Percentiles rank a stretch among this genome's conserved stretches.
These are phyloP conservation scores for Bruguiera gymnorhiza DNA, from an alignment of 345 rosid genomes.

Conservation along the genomic window DNA sequence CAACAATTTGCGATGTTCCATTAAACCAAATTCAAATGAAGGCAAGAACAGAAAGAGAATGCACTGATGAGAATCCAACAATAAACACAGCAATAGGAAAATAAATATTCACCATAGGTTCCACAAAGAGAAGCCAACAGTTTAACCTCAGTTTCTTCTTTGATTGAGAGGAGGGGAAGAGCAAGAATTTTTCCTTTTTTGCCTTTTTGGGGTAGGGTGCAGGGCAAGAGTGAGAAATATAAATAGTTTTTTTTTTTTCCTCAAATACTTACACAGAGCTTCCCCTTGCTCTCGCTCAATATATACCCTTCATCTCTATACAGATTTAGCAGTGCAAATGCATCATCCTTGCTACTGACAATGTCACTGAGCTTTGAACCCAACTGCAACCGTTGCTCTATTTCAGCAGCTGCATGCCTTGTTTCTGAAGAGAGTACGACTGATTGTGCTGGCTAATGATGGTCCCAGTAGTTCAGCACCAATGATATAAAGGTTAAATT, in stretches of 20 bases:
- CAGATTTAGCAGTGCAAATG: conserved; percentile 54
- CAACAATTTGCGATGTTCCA: background rate
- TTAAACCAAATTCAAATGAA: too few relatives aligned
- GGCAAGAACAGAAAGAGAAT: too few relatives aligned
- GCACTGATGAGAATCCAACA: too few relatives aligned
- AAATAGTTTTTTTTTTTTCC: background rate
- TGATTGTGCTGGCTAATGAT: conserved; percentile 36
- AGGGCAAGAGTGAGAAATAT: background rate
- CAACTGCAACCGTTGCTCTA: conserved; percentile 60
- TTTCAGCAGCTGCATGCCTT: conserved; percentile 73
- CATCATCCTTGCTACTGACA: conserved; percentile 69
- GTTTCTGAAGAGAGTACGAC: conserved; percentile 58
- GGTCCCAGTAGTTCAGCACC: background rate
- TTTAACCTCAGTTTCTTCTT: too few relatives aligned
- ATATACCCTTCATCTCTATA: conserved; percentile 79
- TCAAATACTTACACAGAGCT: conserved; percentile 55
- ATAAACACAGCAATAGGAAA: too few relatives aligned
- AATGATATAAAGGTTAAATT: too few relatives aligned
- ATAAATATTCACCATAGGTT: too few relatives aligned
- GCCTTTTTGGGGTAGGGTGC: too few relatives aligned
- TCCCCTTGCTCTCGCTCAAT: conserved; percentile 63
- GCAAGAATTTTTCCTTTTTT: too few relatives aligned
- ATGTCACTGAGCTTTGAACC: conserved; percentile 84
- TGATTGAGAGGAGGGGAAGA: too few relatives aligned
- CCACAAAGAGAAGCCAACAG: too few relatives aligned